A percentile compares a stretch with the other conserved stretches of the same genome.
phyloP scores from a whole-genome alignment of 176 grass and related monocot species.

The Rhipidocladum racemiflorum region DNA sequence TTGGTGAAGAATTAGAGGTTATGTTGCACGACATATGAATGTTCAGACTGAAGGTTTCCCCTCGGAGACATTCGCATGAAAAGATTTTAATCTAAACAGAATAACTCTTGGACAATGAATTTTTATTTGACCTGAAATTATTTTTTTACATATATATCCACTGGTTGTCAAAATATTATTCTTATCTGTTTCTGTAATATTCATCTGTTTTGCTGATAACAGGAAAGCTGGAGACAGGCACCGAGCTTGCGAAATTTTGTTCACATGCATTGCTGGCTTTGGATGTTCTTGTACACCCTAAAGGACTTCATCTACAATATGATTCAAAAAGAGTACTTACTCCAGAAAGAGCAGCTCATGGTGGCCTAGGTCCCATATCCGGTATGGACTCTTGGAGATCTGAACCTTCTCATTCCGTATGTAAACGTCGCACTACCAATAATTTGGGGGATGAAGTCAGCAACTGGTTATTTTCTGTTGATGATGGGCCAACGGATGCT shows the following conservation, averaged over 20 bases:
- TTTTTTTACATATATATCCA: neutral
- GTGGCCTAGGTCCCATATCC: neutral
- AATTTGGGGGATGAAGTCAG: constrained; percentile 19
- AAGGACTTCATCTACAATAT: neutral
- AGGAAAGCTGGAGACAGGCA: constrained; percentile 54
- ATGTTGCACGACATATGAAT: neutral
- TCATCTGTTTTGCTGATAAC: constrained; percentile 26
- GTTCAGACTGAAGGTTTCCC: neutral
- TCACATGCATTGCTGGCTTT: constrained; percentile 48
- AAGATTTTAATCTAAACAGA: neutral
- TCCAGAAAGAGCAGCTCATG: constrained; percentile 4
- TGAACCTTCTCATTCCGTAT: neutral
- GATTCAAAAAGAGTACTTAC: constrained; percentile 4
- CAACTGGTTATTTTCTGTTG: neutral
- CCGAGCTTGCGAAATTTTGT: constrained; percentile 42
- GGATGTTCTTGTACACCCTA: constrained; percentile 53
- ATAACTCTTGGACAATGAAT: neutral
- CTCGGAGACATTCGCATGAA: neutral
- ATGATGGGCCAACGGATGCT: constrained; percentile 3
- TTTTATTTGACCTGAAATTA: neutral
- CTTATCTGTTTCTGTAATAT: neutral
- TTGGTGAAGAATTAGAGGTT: neutral
- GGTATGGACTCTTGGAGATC: neutral
- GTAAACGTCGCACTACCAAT: neutral
- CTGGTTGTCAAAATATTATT: neutral